Conservation (phyloP, 2,329 filamentous ascomycete genomes). For the Paraphoma sp. region DNA sequence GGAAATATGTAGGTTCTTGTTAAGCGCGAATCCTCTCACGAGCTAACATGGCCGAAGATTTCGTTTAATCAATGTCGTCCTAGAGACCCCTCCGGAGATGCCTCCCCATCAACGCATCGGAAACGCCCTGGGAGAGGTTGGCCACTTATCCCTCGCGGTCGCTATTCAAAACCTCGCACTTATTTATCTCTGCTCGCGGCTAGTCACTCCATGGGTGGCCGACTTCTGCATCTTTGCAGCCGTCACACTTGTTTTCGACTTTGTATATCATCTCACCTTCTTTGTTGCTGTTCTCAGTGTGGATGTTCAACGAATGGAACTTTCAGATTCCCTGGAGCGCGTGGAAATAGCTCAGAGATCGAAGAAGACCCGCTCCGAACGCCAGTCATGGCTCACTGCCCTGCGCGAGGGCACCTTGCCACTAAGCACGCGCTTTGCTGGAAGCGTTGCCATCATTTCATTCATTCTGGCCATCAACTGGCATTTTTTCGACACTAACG, state of each 20-base stretch:
- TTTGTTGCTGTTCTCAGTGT: conserved; percentile 81
- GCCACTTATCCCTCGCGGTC: conserved; percentile 71
- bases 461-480: conserved; percentile 77
- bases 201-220: conserved; percentile 73
- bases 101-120: conserved; percentile 73
- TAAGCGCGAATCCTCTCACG: not conserved
- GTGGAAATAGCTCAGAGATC: conserved; percentile 37
- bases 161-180: conserved; percentile 73
- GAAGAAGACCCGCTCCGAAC: conserved; percentile 58
- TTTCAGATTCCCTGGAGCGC: conserved; percentile 71
- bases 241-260: conserved; percentile 77
- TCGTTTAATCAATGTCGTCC: conserved; percentile 77
- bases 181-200: conserved; percentile 67
- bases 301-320: conserved; percentile 77
- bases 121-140: conserved; percentile 75
- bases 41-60: conserved; percentile 55
- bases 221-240: conserved; percentile 80
- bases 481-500: conserved; percentile 74
- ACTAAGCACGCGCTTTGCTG: conserved; percentile 75
- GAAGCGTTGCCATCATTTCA: conserved; percentile 73
- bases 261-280: conserved; percentile 79
- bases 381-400: conserved; percentile 65
- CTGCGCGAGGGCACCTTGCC: conserved; percentile 70
- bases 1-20: conserved; percentile 67
- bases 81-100: conserved; percentile 73